Base-by-base conservation (phyloP, 495 filamentous ascomycete genomes). In the Cairneyella variabilis region DNA sequence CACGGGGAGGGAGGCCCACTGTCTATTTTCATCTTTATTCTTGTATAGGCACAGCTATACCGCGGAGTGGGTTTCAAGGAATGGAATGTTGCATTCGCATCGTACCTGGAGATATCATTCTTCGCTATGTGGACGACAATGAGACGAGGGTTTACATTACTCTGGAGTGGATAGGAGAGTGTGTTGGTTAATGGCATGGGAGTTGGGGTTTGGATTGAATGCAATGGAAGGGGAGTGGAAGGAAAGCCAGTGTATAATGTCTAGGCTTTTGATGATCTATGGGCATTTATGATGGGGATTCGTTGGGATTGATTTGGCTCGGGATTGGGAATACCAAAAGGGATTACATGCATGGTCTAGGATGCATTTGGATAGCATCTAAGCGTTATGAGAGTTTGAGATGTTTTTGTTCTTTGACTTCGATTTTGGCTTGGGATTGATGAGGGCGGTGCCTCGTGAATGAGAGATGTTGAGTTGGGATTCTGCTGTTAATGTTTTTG, bases 291-390 rank as follows among this genome's bases (percentile, higher is more conserved):
- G 47, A 50, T 16, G n/a, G 18, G 28, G 28, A 36, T 38, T 14
- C 9, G 14, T 36, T 23, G 27, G 47, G 20, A n/a, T n/a, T n/a
- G n/a, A n/a, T 50, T 50, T 20, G 47, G 47, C 3, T 5, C 20
- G 14, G 17, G 47, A 22, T 50, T 50, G 47, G 47, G 47, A 50
- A 50, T 50, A 50, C 47, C 47, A 50, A 37, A 50, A 50, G n/a
- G 23, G 41, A n/a, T 12, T 27, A n/a, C 27, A 17, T 18, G 23
- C 23, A 45, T 45, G 41, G 41, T 10, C 7, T 27, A 3, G 41
- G 41, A n/a, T 25, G 12, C n/a, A 45, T 45, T n/a, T n/a, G n/a
- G n/a, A 41, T 21, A 23, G 41, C 41, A 45, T 45, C n/a, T 23
- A 12, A 27, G 41, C 41, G 27, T 50, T 25, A 48, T 48, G 28